phyloP scores from a whole-genome alignment of 1,139 yeast species.

The Debaryomycetaceae sp. region DNA sequence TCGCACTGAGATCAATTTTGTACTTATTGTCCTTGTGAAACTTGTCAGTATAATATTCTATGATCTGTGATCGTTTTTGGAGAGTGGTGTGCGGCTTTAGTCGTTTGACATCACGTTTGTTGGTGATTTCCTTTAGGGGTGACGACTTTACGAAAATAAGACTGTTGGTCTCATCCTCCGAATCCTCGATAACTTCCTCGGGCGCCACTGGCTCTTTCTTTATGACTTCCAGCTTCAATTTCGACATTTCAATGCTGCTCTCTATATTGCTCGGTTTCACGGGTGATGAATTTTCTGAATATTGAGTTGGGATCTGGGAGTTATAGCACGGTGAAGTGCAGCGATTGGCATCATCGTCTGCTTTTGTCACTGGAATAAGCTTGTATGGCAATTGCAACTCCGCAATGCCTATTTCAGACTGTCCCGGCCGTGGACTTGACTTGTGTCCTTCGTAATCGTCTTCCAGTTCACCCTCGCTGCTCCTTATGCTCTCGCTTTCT shows the following conservation, averaged over 20 bases:
- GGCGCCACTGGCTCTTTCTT: no score
- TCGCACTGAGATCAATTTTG: constrained; percentile 22
- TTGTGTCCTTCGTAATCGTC: neutral
- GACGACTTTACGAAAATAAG: constrained; percentile 1
- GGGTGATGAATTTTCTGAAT: constrained; percentile 7
- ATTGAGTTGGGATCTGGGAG: constrained; percentile 8
- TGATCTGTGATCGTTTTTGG: constrained; percentile 29
- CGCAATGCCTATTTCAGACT: no score
- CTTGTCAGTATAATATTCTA: constrained; percentile 22
- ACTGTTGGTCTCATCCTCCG: constrained; percentile 14
- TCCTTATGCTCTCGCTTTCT: neutral
- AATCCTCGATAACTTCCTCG: constrained; percentile 16
- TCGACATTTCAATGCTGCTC: constrained; percentile 16
- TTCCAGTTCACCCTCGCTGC: neutral
- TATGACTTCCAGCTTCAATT: no score
- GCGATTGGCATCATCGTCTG: neutral
- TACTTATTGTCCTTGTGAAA: constrained; percentile 16
- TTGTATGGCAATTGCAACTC: neutral
- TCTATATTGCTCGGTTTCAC: constrained; percentile 4
- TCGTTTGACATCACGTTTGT: constrained; percentile 4
- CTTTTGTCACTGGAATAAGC: neutral
- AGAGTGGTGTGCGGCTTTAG: constrained; percentile 14
- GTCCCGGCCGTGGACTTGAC: neutral
- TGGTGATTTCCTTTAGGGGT: constrained; percentile 6
- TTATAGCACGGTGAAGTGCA: constrained; percentile 3